Evolutionary conservation across 108 stramenopile species (phyloP), one percentile per base, ranked within the genome.

Genomic region (Schizochytrium sp.): DNA sequence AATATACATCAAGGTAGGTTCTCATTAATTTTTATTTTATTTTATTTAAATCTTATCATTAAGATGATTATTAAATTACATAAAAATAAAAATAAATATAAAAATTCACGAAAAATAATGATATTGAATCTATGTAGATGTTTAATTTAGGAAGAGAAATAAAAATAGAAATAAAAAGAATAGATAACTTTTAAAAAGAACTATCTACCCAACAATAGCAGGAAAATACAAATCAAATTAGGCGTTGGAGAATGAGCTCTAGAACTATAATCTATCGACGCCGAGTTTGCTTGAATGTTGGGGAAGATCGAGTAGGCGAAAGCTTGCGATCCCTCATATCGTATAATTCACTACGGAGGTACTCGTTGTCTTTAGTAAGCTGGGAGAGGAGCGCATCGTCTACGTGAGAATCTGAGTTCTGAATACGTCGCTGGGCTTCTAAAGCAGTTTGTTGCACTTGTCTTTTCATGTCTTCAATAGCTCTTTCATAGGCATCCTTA

Each of bases 321-420:
- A 69, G 2, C 28, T 69, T 69, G 64, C 64, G 64, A 44, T 69
- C 64, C 12, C 64, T 38, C 7, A 69, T 15, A 38, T 69, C 64
- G 28, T 44, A 69, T 7, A 83, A 53, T 53, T 83, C 76, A 42
- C n/a, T 28, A 10, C 76, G 76, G 38, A 83, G 53, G 53, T 55
- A 83, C 53, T 83, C 76, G 76, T 83, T 83, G 76, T 83, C 76
- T 38, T 55, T 49, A 10, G 76, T 83, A 10, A 83, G 76, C 76
- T 83, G 76, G 45, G 47, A 5, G 76, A 83, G 76, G 10, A 83
- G 53, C 10, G 76, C 76, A 7, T 83, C 76, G 3, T 83, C 76
- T 10, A 83, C 53, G 13, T 55, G 47, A 28, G 28, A 55, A 5
- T 83, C 76, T 5, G 76, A 83, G 47, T 40, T 83, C 28, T 49